Evolutionary conservation across 2,329 filamentous ascomycete genomes (phyloP).

Genomic region (Aschersonia sp.): DNA sequence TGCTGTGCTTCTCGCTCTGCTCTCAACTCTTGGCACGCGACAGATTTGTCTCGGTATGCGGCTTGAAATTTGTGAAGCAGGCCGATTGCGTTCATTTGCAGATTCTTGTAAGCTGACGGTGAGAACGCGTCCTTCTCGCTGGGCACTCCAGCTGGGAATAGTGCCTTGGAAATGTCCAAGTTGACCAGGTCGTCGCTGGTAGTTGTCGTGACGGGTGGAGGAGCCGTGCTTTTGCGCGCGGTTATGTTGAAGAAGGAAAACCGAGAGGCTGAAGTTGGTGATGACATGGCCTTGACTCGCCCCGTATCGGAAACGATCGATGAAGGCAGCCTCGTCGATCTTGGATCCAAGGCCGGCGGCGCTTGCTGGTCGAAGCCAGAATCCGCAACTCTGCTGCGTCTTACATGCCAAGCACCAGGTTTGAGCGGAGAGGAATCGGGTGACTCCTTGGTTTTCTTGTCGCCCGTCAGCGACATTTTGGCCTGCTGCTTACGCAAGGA

Average conservation of each 20-base stretch:
- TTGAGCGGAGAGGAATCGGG: constrained; percentile 5
- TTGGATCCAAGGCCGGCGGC: neutral
- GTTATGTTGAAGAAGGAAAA: constrained; percentile 32
- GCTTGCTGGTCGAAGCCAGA: neutral
- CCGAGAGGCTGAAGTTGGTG: constrained; percentile 13
- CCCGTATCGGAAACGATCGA: neutral
- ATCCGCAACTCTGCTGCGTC: constrained; percentile 5
- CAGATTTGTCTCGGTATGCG: constrained; percentile 40
- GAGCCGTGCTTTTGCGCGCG: constrained; percentile 18
- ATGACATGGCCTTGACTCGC: constrained; percentile 2
- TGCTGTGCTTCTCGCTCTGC: constrained; percentile 36
- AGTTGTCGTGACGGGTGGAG: constrained; percentile 10
- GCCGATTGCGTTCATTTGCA: constrained; percentile 41
- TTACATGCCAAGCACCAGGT: constrained; percentile 11
- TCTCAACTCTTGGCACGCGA: constrained; percentile 33
- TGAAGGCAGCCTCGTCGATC: constrained; percentile 3
- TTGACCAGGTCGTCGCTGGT: constrained; percentile 38
- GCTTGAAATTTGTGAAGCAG: constrained; percentile 40
- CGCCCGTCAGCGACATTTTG: constrained; percentile 16
- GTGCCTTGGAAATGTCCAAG: constrained; percentile 37
- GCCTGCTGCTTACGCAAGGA: constrained; percentile 5
- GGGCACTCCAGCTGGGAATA: constrained; percentile 32
- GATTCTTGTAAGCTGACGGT: constrained; percentile 43
- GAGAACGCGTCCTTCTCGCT: constrained; percentile 36
- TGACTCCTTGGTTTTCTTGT: constrained; percentile 9